Conservation (phyloP, 768 basidiomycete species). For the Serendipita sp. region DNA sequence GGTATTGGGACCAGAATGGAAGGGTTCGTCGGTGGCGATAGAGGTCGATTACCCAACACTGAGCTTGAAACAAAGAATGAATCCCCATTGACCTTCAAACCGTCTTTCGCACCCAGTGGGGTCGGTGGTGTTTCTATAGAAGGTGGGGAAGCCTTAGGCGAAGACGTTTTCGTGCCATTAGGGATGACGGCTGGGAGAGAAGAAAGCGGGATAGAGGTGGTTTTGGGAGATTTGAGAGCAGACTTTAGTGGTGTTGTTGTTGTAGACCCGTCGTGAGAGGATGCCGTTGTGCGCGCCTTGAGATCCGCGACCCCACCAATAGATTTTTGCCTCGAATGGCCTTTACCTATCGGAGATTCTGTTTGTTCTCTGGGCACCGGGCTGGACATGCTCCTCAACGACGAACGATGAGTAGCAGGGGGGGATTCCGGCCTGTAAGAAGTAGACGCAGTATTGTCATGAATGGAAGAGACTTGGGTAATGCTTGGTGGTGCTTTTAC, state of each 20-base stretch:
- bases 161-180: not conserved
- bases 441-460: not conserved
- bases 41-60: not conserved
- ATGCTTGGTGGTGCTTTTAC: conserved; percentile 34
- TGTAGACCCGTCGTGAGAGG: not conserved
- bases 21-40: not conserved
- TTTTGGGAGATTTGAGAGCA: conserved; percentile 2
- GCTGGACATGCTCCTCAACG: not conserved
- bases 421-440: not conserved
- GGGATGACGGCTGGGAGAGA: not conserved
- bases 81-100: not conserved
- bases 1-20: not conserved
- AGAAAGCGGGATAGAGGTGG: not conserved
- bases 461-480: conserved; percentile 9
- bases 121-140: not conserved
- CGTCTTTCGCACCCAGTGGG: not conserved
- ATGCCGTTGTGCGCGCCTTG: not conserved
- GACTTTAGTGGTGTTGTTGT: not conserved
- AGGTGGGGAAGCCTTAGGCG: not conserved
- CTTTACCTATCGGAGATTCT: not conserved
- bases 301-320: not conserved
- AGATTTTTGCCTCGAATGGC: not conserved
- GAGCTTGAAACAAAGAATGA: not conserved
- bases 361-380: not conserved
- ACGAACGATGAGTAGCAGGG: not conserved